Conservation (phyloP, 1,284 basidiomycete genomes). For the Cutaneotrichosporon sp. region DNA sequence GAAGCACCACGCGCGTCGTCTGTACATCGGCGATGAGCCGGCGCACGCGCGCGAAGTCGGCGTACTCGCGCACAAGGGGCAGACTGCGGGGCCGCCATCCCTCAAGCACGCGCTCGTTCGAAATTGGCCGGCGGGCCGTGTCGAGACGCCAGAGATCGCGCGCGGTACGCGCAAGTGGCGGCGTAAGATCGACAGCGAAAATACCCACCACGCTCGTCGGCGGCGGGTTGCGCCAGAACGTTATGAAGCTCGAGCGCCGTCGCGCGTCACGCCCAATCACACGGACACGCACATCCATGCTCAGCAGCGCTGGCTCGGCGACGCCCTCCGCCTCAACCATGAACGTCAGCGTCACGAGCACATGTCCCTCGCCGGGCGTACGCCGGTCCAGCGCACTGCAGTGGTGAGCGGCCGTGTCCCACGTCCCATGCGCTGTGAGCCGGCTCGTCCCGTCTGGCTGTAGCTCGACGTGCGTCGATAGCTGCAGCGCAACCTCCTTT, state of each 20-base stretch:
- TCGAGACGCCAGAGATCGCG: slow-evolving; percentile 91
- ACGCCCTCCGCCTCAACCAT: slow-evolving; percentile 77
- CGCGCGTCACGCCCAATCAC: slow-evolving; percentile 77
- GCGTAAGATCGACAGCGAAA: slow-evolving; percentile 73
- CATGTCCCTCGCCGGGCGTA: slow-evolving; percentile 69
- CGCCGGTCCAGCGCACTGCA: slow-evolving; percentile 78
- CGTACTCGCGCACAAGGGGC: slow-evolving; percentile 79
- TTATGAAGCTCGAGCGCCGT: slow-evolving; percentile 62
- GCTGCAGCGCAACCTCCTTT: slow-evolving; percentile 61
- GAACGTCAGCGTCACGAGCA: slow-evolving; percentile 72
- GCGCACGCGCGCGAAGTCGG: slow-evolving; percentile 63
- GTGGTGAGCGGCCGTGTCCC: slow-evolving; percentile 92
- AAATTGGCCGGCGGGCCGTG: slow-evolving; percentile 87
- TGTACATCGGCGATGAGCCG: slow-evolving; percentile 78
- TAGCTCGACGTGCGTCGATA: slow-evolving; percentile 63
- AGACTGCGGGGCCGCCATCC: slow-evolving; percentile 86
- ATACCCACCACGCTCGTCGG: slow-evolving; percentile 53
- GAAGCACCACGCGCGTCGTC: slow-evolving; percentile 70
- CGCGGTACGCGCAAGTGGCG: slow-evolving; percentile 77
- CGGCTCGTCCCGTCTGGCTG: slow-evolving; percentile 73
- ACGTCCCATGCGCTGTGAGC: slow-evolving; percentile 66
- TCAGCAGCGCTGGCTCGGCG: slow-evolving; percentile 74
- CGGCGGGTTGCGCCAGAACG: slow-evolving; percentile 60
- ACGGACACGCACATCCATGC: slow-evolving; percentile 78
- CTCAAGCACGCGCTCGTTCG: slow-evolving; percentile 73